Base-by-base conservation (phyloP, 345 rosid species). In the Diplotaxis tenuifolia region DNA sequence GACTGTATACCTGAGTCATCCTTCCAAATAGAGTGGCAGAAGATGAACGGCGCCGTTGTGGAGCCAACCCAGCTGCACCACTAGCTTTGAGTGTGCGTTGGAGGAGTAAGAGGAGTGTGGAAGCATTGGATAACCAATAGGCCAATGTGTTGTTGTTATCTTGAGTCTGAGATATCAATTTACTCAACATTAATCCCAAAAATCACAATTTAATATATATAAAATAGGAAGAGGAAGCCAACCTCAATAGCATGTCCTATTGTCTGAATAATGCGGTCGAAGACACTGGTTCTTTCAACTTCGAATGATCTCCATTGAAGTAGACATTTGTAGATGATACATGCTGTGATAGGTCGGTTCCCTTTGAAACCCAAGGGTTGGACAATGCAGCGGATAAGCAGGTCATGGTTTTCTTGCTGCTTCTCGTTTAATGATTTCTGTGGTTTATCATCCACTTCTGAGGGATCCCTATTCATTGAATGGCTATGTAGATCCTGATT, bases 241-340 rank as follows among this genome's bases (percentile, higher is more conserved):
- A 92, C 97, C 92, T 89, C 98, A 71, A 89, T 92, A 58, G 96
- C 96, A 59, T 84, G 81, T 67, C 96, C 95, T 65, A 90, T 87
- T 21, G 91, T 90, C 82, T 90, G 96, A 80, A 93, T 93, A 75
- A 93, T 88, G 50, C 91, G 82, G 77, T 90, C 96, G 59, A 93
- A 93, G 66, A 93, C 90, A n/a, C 95, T 88, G 1, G 96, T 90
- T 34, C 96, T 73, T 82, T 90, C 98, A 52, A 93, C 96, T 82
- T 93, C 98, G 73, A 93, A 93, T n/a, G 95, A 93, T 76, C 98
- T 83, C 98, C 98, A 90, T 25, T 93, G 96, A 82, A 93, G 60
- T 36, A 93, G 86, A 74, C 96, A 88, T 81, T 90, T 93, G 82
- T 93, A 93, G 68, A 93, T 88, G 77, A 87, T 87, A 79, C 98